Conservation (phyloP, 2,329 filamentous ascomycete genomes). For the Aspergillus aculeatinus region DNA sequence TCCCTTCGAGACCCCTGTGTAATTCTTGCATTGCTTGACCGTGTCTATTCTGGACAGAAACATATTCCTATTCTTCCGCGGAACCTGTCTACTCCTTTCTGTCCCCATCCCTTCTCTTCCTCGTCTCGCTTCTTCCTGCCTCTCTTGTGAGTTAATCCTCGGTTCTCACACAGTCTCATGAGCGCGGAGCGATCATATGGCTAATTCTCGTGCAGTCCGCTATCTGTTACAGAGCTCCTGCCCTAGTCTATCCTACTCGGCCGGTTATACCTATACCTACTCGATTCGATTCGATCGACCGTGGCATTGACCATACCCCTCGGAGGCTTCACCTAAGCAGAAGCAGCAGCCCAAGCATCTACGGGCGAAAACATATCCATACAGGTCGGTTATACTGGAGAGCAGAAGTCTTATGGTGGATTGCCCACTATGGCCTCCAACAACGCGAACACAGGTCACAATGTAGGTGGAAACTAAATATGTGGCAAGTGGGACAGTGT, state of each 20-base stretch:
- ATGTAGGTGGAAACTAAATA: slow-evolving; percentile 30
- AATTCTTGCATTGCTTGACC: slow-evolving; percentile 31
- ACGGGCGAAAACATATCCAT: background rate
- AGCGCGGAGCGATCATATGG: slow-evolving; percentile 7
- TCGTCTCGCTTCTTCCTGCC: slow-evolving; percentile 20
- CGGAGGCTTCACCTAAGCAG: background rate
- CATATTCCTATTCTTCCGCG: slow-evolving; percentile 14
- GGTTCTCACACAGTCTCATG: slow-evolving; percentile 7
- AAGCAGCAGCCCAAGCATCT: slow-evolving; percentile 18
- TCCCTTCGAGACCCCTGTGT: slow-evolving; percentile 29
- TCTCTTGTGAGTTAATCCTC: slow-evolving; percentile 23
- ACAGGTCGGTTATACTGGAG: slow-evolving; percentile 9
- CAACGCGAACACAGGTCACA: slow-evolving; percentile 36
- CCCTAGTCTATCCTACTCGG: slow-evolving; percentile 7
- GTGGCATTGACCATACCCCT: background rate
- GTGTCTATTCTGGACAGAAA: slow-evolving; percentile 23
- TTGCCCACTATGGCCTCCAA: slow-evolving; percentile 40
- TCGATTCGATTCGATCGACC: background rate
- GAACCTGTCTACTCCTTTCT: slow-evolving; percentile 17
- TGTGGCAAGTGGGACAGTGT: slow-evolving; percentile 14
- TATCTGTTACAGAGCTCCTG: slow-evolving; percentile 34
- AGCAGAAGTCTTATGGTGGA: slow-evolving; percentile 14
- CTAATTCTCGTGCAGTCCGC: slow-evolving; percentile 25
- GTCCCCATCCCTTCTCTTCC: slow-evolving; percentile 12
- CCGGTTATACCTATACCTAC: slow-evolving; percentile 17